phyloP scores from a whole-genome alignment of 257 asterid species.

The Fraxinus excelsior region DNA sequence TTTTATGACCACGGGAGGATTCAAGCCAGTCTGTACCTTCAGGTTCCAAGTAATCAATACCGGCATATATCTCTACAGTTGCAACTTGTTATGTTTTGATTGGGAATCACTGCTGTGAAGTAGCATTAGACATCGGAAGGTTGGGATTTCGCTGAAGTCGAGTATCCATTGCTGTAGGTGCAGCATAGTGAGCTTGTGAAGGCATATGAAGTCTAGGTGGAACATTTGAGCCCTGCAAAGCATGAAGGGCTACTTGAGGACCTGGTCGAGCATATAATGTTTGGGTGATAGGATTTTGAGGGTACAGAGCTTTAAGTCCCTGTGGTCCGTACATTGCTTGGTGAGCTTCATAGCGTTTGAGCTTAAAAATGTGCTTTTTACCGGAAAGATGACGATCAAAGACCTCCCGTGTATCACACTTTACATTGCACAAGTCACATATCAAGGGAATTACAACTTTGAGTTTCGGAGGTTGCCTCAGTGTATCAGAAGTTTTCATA shows the following conservation, averaged over 20 bases:
- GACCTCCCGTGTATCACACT: conserved; percentile 28
- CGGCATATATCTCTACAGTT: background rate
- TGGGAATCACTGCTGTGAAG: background rate
- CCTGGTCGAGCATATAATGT: conserved; percentile 9
- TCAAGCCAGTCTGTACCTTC: too few relatives aligned
- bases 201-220: background rate
- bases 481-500: conserved; percentile 17
- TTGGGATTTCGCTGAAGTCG: conserved; percentile 1
- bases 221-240: conserved; percentile 8
- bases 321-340: conserved; percentile 24
- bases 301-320: conserved; percentile 37
- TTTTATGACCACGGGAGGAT: too few relatives aligned
- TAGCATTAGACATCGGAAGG: background rate
- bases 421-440: conserved; percentile 35
- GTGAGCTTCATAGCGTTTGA: conserved; percentile 26
- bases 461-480: conserved; percentile 25
- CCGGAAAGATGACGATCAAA: conserved; percentile 29
- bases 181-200: conserved; percentile 16
- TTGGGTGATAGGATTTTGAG: conserved; percentile 26
- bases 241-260: conserved; percentile 24
- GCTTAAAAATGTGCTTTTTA: conserved; percentile 29
- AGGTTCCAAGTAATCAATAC: background rate
- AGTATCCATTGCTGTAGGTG: background rate
- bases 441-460: conserved; percentile 24
- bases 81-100: background rate